Base-by-base conservation (phyloP, 805 yeast genomes). In the Saccharomycopsis oosterbeekiorum region DNA sequence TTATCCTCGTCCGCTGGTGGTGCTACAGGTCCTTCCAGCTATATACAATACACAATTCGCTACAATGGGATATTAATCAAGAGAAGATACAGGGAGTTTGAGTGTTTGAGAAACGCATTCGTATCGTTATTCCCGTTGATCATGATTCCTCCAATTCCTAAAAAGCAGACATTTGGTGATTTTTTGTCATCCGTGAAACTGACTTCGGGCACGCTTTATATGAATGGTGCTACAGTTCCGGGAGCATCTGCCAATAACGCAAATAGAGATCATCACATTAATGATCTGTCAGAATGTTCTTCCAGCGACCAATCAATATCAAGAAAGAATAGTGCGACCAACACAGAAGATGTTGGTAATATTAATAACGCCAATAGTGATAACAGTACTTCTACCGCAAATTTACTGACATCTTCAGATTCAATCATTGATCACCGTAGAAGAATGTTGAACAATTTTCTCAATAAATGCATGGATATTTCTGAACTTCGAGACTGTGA, bases 91-190 rank as follows among this genome's bases (percentile, higher is more conserved):
- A 87, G 96, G 40, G 99, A 94, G 70, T 94, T 94, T 70, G 97
- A 89, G 68, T 83, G 88, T 57, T 77, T 94, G 55, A 78, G 97
- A 64, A 85, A 83, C 50, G 80, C 87, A 4, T 76, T 94, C 24
- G 76, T 84, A 2, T 84, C 86, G 66, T 74, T 89, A 43, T 86
- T 87, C 65, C 97, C 99, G 2, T 83, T 94, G 2, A 70, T 84
- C 3, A 80, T 94, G 2, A 83, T 94, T 4, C 99, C 99, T 6
- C 97, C 98, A 0, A 93, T 94, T 10, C 99, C 99, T 0, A 88
- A 85, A 71, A 88, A 88, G 70, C 93, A 88, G 65, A 74, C 83
- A 21, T 70, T 84, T 17, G 66, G 58, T 19, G 63, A 63, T 50
- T 41, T 60, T 37, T 21, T 63, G 9, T 54, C 60, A 11, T 37